Evolutionary conservation across 768 basidiomycete species (phyloP), one percentile per base, ranked within the genome.

Genomic region (Pleurotus cornucopiae): DNA sequence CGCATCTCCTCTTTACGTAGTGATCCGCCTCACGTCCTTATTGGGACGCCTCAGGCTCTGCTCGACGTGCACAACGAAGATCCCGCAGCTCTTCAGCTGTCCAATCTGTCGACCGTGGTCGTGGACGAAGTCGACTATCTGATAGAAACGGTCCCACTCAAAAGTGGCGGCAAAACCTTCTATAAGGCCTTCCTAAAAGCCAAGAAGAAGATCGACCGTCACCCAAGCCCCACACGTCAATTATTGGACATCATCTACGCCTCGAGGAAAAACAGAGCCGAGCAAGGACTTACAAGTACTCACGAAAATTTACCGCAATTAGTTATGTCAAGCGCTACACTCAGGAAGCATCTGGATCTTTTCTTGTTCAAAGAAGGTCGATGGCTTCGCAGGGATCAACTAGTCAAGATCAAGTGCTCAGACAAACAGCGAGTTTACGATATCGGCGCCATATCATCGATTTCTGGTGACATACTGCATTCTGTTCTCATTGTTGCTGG

Each of bases 91-190:
- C 66, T 89, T 16, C 73, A 75, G 53, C 58, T 88, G 47, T 61
- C 67, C 5, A 69, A 67, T 48, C 68, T 88, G 51, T 78, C 78
- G 12, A 79, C 77, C 1, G 76, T 91, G 46, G 83, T 84, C 37
- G 82, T 91, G 54, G 89, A 91, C 60, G 89, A 91, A 65, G 85
- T 82, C 46, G 90, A 91, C 63, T 86, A 84, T 66, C 71, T 91
- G 40, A 73, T 92, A 54, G 81, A 80, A 57, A 79, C 76, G 2
- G 69, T 77, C 4, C 79, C 85, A 12, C 67, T 64, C 57, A 75
- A 71, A 57, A 68, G 68, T 55, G 68, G 66, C 44, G 72, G 60
- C 63, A 76, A 64, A 64, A 73, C 73, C 30, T 75, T 68, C 49
- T 65, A 62, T 49, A 66, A 67, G 47, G 70, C 73, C 6, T 60